A percentile compares a stretch with the other conserved stretches of the same genome.
These are phyloP conservation scores for Oryza nivara DNA, from an alignment of 176 grass and related monocot species.

Conservation along the genomic window DNA sequence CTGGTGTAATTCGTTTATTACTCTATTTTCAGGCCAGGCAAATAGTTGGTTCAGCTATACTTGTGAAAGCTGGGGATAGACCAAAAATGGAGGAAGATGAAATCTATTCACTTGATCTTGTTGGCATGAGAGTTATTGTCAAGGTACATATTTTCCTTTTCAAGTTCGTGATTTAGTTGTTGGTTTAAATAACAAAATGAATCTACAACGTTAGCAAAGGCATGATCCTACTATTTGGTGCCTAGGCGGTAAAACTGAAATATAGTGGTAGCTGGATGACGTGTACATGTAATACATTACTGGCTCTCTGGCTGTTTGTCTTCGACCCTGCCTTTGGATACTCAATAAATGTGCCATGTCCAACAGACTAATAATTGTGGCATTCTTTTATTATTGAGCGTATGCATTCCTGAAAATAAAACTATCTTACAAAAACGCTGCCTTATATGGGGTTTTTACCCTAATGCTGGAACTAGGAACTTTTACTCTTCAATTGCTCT, in stretches of 20 bases:
- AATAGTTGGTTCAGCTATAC: slow-evolving; percentile 81
- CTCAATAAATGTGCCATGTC: neutral
- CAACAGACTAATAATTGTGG: neutral
- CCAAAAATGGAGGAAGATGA: slow-evolving; percentile 77
- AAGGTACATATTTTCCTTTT: slow-evolving; percentile 55
- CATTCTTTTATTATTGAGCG: neutral
- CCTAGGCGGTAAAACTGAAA: neutral
- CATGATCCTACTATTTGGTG: neutral
- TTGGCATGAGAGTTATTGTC: slow-evolving; percentile 84
- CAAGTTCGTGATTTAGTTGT: neutral
- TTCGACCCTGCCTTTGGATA: neutral
- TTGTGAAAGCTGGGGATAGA: slow-evolving; percentile 67
- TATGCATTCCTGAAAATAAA: neutral
- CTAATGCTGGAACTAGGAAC: neutral
- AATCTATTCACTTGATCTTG: slow-evolving; percentile 79
- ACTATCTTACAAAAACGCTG: neutral
- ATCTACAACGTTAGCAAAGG: neutral
- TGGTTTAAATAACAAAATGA: slow-evolving; percentile 29
- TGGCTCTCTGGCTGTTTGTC: neutral
- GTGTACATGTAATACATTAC: neutral
- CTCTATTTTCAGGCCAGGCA: slow-evolving; percentile 67
- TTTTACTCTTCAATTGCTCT: neutral
- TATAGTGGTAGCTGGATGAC: neutral
- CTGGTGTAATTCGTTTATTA: neutral
- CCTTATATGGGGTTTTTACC: neutral